Conservation (phyloP, 257 asterid species). For the Solanum chiquidenum region DNA sequence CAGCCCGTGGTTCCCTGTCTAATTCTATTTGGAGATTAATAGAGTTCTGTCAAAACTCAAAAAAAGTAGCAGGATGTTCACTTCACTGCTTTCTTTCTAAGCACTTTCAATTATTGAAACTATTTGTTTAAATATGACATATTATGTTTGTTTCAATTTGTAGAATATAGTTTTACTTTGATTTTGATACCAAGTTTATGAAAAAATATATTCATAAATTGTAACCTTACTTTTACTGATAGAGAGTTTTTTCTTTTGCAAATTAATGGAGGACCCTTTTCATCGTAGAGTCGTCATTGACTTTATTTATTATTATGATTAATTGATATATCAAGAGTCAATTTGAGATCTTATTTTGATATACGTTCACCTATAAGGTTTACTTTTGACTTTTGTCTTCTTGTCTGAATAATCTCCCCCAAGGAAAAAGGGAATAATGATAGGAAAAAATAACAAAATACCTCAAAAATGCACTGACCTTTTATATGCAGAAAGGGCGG, state of each 20-base stretch:
- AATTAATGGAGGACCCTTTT: neutral
- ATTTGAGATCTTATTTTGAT: neutral
- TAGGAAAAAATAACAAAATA: neutral
- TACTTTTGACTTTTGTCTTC: no score
- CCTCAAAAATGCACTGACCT: neutral
- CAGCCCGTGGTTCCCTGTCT: slow-evolving; percentile 33
- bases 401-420: neutral
- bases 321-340: rapidly evolving
- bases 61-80: neutral
- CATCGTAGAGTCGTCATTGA: neutral
- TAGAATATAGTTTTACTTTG: neutral
- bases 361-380: neutral
- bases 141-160: neutral
- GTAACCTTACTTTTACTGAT: neutral
- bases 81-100: neutral
- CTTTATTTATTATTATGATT: neutral
- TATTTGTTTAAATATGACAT: neutral
- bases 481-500: neutral
- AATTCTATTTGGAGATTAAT: no score
- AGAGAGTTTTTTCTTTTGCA: neutral
- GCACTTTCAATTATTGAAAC: no score
- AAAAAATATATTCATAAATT: no score
- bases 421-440: neutral
- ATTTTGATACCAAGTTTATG: neutral
- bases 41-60: no score